phyloP scores from a whole-genome alignment of 2,329 filamentous ascomycete species.

The Sporothrix humicola region DNA sequence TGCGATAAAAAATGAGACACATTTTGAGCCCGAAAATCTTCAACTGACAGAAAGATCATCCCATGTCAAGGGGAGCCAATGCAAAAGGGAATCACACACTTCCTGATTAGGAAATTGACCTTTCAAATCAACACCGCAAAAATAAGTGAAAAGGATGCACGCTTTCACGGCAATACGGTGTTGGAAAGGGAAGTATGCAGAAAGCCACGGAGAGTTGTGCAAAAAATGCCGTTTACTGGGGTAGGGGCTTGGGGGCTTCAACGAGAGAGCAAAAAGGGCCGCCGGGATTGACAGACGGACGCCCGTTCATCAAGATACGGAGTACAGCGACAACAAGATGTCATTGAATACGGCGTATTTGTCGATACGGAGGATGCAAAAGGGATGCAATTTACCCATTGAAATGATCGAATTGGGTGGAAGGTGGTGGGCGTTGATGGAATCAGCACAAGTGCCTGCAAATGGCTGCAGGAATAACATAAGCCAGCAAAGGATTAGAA shows the following conservation, averaged over 20 bases:
- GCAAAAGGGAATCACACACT: background rate
- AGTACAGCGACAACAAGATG: background rate
- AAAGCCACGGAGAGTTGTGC: background rate
- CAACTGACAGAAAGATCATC: background rate
- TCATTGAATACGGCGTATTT: background rate
- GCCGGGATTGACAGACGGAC: background rate
- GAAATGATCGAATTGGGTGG: constrained; percentile 2
- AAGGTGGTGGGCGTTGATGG: constrained; percentile 23
- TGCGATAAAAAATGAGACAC: background rate
- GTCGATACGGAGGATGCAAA: background rate
- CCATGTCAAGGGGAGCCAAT: background rate
- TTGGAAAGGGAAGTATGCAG: background rate
- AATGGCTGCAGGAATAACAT: background rate
- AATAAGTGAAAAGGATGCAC: background rate
- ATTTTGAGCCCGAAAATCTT: background rate
- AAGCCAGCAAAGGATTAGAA: constrained; percentile 24
- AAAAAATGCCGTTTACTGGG: background rate
- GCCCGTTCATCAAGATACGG: constrained; percentile 6
- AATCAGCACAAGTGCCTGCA: constrained; percentile 4
- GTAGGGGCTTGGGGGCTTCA: background rate
- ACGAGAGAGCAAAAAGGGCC: background rate
- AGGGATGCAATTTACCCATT: constrained; percentile 1
- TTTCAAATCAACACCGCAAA: constrained; percentile 12
- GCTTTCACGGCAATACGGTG: constrained; percentile 1
- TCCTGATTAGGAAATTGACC: constrained; percentile 7